Evolutionary conservation across 2,329 filamentous ascomycete genomes (phyloP).

Genomic region (Colletotrichum theobromicola): DNA sequence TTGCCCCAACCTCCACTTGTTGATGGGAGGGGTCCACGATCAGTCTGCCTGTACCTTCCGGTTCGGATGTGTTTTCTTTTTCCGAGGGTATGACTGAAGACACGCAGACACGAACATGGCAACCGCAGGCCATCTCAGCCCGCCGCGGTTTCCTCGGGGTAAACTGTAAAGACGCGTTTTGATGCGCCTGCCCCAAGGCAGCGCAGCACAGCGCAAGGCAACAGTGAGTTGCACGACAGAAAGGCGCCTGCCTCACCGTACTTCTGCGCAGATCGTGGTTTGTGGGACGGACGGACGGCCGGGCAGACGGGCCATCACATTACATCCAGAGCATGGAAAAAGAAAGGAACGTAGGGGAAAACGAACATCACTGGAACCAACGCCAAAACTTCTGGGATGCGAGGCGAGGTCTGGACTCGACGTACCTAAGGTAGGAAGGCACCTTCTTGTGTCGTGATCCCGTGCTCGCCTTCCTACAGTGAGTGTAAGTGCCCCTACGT

Average conservation of each 20-base stretch:
- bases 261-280: background rate
- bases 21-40: background rate
- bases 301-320: background rate
- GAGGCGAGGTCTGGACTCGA: background rate
- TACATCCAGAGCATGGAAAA: background rate
- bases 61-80: background rate
- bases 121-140: background rate
- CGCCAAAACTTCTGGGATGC: background rate
- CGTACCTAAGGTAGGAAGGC: background rate
- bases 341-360: background rate
- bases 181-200: background rate
- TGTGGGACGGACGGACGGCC: background rate
- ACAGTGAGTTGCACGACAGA: background rate
- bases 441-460: background rate
- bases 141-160: background rate
- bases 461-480: background rate
- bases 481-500: background rate
- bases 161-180: background rate
- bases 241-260: background rate
- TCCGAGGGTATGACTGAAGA: background rate
- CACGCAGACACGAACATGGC: background rate
- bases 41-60: background rate
- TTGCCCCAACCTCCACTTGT: background rate
- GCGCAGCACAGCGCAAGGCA: background rate
- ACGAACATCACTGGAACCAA: background rate